Base-by-base conservation (phyloP, 2,329 filamentous ascomycete genomes). In the Colletotrichum ledebouriae region DNA sequence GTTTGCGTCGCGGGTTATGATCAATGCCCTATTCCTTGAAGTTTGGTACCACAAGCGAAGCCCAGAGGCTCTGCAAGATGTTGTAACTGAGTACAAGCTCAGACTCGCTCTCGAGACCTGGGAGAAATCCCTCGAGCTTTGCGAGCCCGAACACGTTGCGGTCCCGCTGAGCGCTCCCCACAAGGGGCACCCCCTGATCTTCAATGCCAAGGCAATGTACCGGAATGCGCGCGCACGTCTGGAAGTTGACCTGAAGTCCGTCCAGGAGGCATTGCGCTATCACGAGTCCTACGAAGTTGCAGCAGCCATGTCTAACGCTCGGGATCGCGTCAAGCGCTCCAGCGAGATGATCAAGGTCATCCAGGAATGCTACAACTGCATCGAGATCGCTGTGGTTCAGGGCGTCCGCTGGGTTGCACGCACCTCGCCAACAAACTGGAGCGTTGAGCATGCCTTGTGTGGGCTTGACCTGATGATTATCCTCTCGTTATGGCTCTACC, bases 31-130 rank as follows among this genome's bases (percentile, higher is more conserved):
- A 72, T 99, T 98, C 85, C 87, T 99, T 56, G 96, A 98, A 80
- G 95, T 98, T 3, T 99, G 96, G 96, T 97, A 97, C 77, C 94
- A 98, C 84, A 98, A 98, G 87, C 93, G 96, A 76, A 98, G 94
- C 79, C 95, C 95, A n/a, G 94, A 98, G 78, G 94, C 95, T 58
- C 85, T 98, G 46, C 96, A 98, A 81, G 95, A 98, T 77, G 94
- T 98, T 44, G 95, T 98, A 50, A 97, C 95, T 3, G 96, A 98
- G 82, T 98, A 97, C 87, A 98, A 98, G 85, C 91, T 99, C 70
- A 90, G 96, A 65, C 89, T 98, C 60, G 96, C 96, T 58, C 85
- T 99, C 61, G 95, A 98, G 83, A 98, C 95, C n/a, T 99, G 96
- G 96, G 94, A 98, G 84, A 97, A 93, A 82, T 98, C 95, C 46